Conservation (phyloP, 495 filamentous ascomycete species). For the Neurospora cerealis region DNA sequence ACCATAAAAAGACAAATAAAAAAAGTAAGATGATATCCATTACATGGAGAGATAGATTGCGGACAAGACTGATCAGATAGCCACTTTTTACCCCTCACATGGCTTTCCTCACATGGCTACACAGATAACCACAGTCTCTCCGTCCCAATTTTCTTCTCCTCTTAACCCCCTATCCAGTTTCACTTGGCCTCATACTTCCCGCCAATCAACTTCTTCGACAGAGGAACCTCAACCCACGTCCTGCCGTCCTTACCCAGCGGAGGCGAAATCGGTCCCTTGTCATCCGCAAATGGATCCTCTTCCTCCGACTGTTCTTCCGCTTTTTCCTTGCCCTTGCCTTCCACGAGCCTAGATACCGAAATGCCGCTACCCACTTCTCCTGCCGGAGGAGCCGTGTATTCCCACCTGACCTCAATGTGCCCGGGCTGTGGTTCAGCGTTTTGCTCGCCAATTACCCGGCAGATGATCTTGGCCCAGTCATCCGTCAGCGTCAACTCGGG, state of each 20-base stretch:
- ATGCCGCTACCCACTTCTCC: conserved; percentile 47
- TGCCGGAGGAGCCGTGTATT: conserved; percentile 40
- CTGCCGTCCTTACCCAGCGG: conserved; percentile 30
- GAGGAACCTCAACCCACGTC: conserved; percentile 64
- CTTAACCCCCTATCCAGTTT: background rate
- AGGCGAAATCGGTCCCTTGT: conserved; percentile 16
- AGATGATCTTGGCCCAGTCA: conserved; percentile 59
- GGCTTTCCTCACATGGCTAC: background rate
- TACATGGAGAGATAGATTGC: background rate
- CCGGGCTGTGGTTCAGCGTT: conserved; percentile 67
- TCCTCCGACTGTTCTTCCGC: conserved; percentile 31
- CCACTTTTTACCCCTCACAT: background rate
- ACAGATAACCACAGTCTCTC: background rate
- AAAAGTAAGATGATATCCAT: background rate
- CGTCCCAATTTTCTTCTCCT: background rate
- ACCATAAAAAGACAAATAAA: background rate
- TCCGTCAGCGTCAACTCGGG: conserved; percentile 64
- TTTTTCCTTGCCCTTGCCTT: conserved; percentile 33
- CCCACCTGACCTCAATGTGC: conserved; percentile 72
- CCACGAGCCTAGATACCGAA: conserved; percentile 42
- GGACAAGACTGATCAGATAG: background rate
- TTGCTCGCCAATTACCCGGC: conserved; percentile 62
- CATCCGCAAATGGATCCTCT: conserved; percentile 34
- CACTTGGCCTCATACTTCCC: conserved; percentile 63
- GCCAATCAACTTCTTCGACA: conserved; percentile 61